Evolutionary conservation across 805 yeast species (phyloP).

Genomic region (Saccharomyces cerevisiae): DNA sequence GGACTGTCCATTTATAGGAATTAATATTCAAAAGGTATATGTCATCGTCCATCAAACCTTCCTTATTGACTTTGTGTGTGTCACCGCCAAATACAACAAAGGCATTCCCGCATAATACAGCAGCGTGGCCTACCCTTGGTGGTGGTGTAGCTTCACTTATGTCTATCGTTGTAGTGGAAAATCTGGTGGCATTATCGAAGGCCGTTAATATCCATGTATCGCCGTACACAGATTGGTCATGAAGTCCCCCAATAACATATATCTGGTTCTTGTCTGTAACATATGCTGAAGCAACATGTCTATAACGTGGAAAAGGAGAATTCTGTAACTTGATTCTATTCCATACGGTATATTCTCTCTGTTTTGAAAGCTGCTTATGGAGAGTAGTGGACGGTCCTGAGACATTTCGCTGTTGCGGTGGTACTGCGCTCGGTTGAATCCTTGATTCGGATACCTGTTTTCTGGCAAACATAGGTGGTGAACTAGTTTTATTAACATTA

Average conservation of each 20-base stretch:
- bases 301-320: constrained; percentile 90
- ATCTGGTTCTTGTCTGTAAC: constrained; percentile 75
- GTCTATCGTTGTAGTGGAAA: constrained; percentile 46
- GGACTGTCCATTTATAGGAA: constrained; percentile 69
- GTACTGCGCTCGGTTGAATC: constrained; percentile 24
- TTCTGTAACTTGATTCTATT: constrained; percentile 49
- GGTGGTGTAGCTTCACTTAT: constrained; percentile 79
- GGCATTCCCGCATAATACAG: constrained; percentile 88
- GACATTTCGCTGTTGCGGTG: constrained; percentile 25
- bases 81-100: constrained; percentile 95
- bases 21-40: constrained; percentile 78
- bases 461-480: neutral
- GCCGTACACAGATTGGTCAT: constrained; percentile 86
- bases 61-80: constrained; percentile 70
- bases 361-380: constrained; percentile 6
- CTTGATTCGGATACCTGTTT: neutral
- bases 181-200: constrained; percentile 31
- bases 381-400: constrained; percentile 24
- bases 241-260: constrained; percentile 89
- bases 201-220: constrained; percentile 83
- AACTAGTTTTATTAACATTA: neutral
- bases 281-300: constrained; percentile 77
- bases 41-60: constrained; percentile 79
- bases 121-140: constrained; percentile 93
- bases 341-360: constrained; percentile 50